Evolutionary conservation across 192 early-diverging fungal species (phyloP), one percentile per base, ranked within the genome.

Genomic region (Haplosporangium gracile): DNA sequence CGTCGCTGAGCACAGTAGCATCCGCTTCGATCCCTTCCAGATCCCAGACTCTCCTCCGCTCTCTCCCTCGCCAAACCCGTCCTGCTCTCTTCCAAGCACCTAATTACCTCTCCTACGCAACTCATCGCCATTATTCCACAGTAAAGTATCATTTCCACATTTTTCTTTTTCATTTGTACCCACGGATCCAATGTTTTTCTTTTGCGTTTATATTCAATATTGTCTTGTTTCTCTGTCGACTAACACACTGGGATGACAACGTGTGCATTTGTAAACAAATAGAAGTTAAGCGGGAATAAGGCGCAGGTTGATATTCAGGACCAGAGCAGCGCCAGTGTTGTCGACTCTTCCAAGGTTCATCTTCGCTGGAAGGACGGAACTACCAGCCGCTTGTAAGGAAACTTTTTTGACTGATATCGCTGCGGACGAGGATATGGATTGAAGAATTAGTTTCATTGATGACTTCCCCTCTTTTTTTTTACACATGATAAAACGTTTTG

Each of bases 341-440:
- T 57, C 10, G 84, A 76, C 42, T 72, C 57, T 20, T 72, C 60
- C 29, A 86, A 86, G 53, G 74, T 86, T 20, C 84, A 86, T 63
- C 75, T 86, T 70, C 57, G 40, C 6, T 86, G 84, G 84, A 70
- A 53, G 38, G 79, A 81, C 45, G 84, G 84, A 29, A 78, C 70
- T 39, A 86, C 79, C 13, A 86, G 84, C 29, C 78, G 76, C 45
- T 86, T 86, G 84, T 86, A 81, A 69, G 75, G 38, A 43, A 13
- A 10, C 42, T 40, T 24, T 70, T 71, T 16, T 3, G 22, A 11
- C 6, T 13, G 11, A n/a, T 29, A 4, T 43, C 18, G 9, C 43
- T 29, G n/a, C 26, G 39, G 39, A 40, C 69, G 4, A n/a, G n/a
- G 20, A 29, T 18, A 49, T n/a, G 43, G 26, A 51, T 26, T 26